phyloP scores from a whole-genome alignment of 768 basidiomycete species.

The Termitomyces sp. region DNA sequence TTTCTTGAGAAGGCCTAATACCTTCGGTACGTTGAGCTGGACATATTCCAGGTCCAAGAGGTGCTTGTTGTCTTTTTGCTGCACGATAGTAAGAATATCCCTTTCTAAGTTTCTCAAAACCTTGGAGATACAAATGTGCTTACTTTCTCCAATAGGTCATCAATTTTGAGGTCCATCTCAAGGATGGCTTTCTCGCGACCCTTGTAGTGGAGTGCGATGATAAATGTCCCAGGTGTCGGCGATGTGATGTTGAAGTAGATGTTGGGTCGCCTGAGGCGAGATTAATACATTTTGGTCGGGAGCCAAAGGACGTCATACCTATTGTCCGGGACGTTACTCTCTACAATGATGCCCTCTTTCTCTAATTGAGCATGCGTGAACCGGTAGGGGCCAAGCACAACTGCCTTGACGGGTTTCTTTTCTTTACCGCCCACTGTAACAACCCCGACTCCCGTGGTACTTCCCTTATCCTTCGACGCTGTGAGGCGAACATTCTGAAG shows the following conservation, averaged over 20 bases:
- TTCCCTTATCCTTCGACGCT: constrained; percentile 83
- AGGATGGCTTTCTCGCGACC: constrained; percentile 98
- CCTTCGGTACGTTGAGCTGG: constrained; percentile 94
- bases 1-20: constrained; percentile 87
- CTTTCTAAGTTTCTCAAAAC: neutral
- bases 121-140: constrained; percentile 13
- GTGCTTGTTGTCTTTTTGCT: constrained; percentile 99
- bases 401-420: constrained; percentile 83
- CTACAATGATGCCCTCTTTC: constrained; percentile 98
- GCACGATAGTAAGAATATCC: constrained; percentile 5
- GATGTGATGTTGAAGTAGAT: constrained; percentile 99
- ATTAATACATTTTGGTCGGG: neutral
- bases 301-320: constrained; percentile 47
- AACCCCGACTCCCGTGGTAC: constrained; percentile 86
- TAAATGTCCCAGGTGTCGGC: constrained; percentile 96
- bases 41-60: constrained; percentile 96
- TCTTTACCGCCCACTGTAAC: constrained; percentile 96
- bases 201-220: constrained; percentile 98
- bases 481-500: constrained; percentile 95
- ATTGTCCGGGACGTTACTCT: constrained; percentile 98
- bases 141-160: constrained; percentile 96
- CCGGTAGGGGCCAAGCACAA: constrained; percentile 90
- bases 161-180: constrained; percentile 99
- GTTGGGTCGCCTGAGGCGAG: constrained; percentile 72
- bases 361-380: constrained; percentile 98